Evolutionary conservation across 805 yeast genomes (phyloP).

Genomic region (Candida wancherniae): DNA sequence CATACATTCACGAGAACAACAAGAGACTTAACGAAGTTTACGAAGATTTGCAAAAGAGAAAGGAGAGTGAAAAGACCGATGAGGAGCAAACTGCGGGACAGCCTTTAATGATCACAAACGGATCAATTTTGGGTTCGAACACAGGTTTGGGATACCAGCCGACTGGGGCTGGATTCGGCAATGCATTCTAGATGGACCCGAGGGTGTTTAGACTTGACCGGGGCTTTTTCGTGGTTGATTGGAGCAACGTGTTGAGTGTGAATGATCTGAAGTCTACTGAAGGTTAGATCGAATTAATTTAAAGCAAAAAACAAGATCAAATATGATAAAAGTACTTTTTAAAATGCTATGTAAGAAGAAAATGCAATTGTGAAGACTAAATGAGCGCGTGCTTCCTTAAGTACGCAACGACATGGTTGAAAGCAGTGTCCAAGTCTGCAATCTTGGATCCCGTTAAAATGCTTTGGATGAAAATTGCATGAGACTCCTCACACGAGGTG

Average conservation of each 20-base stretch:
- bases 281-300: no score
- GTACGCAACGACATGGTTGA: conserved; percentile 5
- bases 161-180: conserved; percentile 71
- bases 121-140: conserved; percentile 41
- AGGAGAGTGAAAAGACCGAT: conserved; percentile 47
- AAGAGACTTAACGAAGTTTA: conserved; percentile 60
- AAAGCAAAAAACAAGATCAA: no score
- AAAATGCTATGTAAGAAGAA: no score
- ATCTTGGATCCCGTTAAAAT: conserved; percentile 9
- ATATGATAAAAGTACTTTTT: no score
- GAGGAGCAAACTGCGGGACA: conserved; percentile 54
- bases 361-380: no score
- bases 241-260: conserved; percentile 3
- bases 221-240: conserved; percentile 14
- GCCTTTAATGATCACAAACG: conserved; percentile 80
- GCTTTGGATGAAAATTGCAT: conserved; percentile 6
- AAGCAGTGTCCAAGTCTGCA: conserved; percentile 1
- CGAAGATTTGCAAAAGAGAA: conserved; percentile 66
- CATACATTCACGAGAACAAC: conserved; percentile 75
- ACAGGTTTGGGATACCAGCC: conserved; percentile 60
- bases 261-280: no score
- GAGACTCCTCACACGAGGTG: conserved; percentile 1
- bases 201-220: neutral
- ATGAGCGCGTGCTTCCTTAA: conserved; percentile 5
- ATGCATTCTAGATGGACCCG: conserved; percentile 28